Evolutionary conservation across 805 yeast species (phyloP).

Genomic region (Teunomyces kruisii): DNA sequence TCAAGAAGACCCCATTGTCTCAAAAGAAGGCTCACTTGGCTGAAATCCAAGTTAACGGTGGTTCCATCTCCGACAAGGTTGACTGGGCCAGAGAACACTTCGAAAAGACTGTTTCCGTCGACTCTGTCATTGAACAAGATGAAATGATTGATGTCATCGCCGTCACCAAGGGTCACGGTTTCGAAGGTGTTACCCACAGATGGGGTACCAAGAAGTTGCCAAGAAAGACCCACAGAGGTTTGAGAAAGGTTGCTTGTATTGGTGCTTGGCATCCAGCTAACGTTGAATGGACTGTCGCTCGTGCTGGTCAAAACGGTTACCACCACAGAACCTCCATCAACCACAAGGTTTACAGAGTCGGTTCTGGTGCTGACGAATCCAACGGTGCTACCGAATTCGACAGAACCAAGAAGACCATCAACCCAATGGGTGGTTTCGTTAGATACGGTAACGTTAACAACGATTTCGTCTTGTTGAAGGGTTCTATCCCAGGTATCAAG

Average conservation of each 20-base stretch:
- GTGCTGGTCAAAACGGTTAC: slow-evolving; percentile 99
- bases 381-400: slow-evolving; percentile 96
- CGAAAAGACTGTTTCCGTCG: slow-evolving; percentile 96
- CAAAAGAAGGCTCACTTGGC: slow-evolving; percentile 99
- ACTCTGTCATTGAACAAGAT: slow-evolving; percentile 96
- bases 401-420: slow-evolving; percentile 99
- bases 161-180: slow-evolving; percentile 99
- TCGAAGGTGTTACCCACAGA: slow-evolving; percentile 99
- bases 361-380: slow-evolving; percentile 92
- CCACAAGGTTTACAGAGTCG: slow-evolving; percentile 99
- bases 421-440: slow-evolving; percentile 99
- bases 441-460: slow-evolving; percentile 98
- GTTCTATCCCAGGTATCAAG: slow-evolving; percentile 99
- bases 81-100: slow-evolving; percentile 98
- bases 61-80: slow-evolving; percentile 95
- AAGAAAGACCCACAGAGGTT: slow-evolving; percentile 99
- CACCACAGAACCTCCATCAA: slow-evolving; percentile 99
- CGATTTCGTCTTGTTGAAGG: slow-evolving; percentile 97
- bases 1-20: slow-evolving; percentile 97
- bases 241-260: slow-evolving; percentile 99
- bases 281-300: slow-evolving; percentile 99
- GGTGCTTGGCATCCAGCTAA: slow-evolving; percentile 99
- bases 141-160: slow-evolving; percentile 98
- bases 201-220: slow-evolving; percentile 99
- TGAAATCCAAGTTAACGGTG: slow-evolving; percentile 99